Conservation (phyloP, 495 filamentous ascomycete genomes). For the Aspergillus conjunctus region DNA sequence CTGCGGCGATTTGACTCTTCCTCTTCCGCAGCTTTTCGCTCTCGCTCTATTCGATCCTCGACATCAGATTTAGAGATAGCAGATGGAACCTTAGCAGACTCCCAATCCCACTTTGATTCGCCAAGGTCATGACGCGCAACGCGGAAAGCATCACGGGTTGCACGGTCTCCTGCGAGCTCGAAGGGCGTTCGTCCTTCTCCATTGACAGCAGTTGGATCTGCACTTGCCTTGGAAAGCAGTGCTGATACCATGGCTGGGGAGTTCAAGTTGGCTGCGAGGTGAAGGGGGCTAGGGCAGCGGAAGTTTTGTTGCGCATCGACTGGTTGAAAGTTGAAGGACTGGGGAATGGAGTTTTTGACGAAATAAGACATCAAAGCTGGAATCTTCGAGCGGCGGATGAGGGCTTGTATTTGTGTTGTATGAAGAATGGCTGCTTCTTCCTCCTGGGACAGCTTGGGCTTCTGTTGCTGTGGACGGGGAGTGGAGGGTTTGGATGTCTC, state of each 20-base stretch:
- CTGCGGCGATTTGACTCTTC: slow-evolving; percentile 62
- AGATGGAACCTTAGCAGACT: slow-evolving; percentile 67
- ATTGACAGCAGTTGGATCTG: slow-evolving; percentile 73
- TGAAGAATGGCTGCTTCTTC: slow-evolving; percentile 79
- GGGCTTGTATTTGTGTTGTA: slow-evolving; percentile 80
- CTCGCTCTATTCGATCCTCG: slow-evolving; percentile 62
- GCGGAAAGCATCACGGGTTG: slow-evolving; percentile 89
- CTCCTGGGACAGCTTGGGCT: slow-evolving; percentile 67
- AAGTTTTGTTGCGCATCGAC: slow-evolving; percentile 66
- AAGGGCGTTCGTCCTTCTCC: slow-evolving; percentile 73
- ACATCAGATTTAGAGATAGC: slow-evolving; percentile 68
- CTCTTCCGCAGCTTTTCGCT: slow-evolving; percentile 57
- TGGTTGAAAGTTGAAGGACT: slow-evolving; percentile 75
- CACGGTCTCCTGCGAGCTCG: slow-evolving; percentile 81
- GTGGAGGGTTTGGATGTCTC: slow-evolving; percentile 40
- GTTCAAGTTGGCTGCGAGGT: slow-evolving; percentile 81
- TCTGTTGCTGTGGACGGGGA: slow-evolving; percentile 48
- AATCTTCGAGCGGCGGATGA: slow-evolving; percentile 87
- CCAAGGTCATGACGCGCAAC: slow-evolving; percentile 81
- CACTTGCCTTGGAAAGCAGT: slow-evolving; percentile 71
- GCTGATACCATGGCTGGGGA: slow-evolving; percentile 70
- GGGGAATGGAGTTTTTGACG: slow-evolving; percentile 63
- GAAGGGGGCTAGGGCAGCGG: slow-evolving; percentile 83
- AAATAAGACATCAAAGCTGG: slow-evolving; percentile 87
- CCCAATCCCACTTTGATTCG: slow-evolving; percentile 79